Evolutionary conservation across 148 eudicot genomes (phyloP).

Genomic region (Diospyros lotus): DNA sequence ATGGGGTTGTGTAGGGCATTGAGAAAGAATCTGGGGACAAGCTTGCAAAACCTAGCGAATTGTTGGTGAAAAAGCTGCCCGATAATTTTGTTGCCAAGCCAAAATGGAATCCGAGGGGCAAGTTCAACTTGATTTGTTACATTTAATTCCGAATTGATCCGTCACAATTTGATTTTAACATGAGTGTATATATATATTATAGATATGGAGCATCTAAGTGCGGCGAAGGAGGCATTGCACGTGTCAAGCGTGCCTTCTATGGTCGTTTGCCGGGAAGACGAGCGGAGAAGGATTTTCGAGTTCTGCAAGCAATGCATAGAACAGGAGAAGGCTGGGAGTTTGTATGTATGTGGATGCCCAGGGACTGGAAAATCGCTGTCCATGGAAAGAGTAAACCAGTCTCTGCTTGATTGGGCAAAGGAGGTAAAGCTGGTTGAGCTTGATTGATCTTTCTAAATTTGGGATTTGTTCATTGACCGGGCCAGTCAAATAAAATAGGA

Average conservation of each 20-base stretch:
- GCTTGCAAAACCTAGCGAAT: background rate
- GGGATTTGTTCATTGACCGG: background rate
- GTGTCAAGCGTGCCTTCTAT: slow-evolving; percentile 57
- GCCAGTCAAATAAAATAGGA: background rate
- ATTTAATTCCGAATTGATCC: background rate
- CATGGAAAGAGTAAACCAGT: slow-evolving; percentile 70
- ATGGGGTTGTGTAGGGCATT: slow-evolving; percentile 28
- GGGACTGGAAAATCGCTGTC: slow-evolving; percentile 93
- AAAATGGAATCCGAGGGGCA: slow-evolving; percentile 25
- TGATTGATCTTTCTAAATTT: background rate
- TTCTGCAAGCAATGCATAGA: slow-evolving; percentile 67
- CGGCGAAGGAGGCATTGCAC: slow-evolving; percentile 79
- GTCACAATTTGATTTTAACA: background rate
- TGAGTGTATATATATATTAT: background rate
- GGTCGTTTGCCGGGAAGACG: slow-evolving; percentile 74
- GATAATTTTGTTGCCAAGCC: slow-evolving; percentile 37
- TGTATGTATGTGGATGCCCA: slow-evolving; percentile 86
- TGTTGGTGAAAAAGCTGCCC: background rate
- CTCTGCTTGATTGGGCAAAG: slow-evolving; percentile 54
- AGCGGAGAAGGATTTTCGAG: slow-evolving; percentile 52
- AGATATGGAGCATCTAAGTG: slow-evolving; percentile 70
- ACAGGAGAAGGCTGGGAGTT: slow-evolving; percentile 69
- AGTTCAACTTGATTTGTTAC: background rate
- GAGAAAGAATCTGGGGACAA: slow-evolving; percentile 25
- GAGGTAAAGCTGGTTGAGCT: slow-evolving; percentile 43